Conservation (phyloP, 1,284 basidiomycete species). For the Ceratobasidium sp. region DNA sequence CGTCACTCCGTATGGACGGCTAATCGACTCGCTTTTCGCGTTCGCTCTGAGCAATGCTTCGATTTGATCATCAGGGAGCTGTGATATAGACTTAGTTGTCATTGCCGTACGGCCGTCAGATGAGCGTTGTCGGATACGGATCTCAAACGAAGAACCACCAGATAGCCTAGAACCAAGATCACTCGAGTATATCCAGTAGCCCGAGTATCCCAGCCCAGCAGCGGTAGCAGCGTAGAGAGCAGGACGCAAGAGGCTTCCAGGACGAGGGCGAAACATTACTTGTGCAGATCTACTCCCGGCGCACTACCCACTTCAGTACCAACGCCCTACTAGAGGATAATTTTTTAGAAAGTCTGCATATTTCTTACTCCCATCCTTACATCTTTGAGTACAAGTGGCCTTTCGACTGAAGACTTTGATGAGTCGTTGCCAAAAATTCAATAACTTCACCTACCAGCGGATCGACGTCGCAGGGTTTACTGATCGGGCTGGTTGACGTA, state of each 20-base stretch:
- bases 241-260: slow-evolving; percentile 8
- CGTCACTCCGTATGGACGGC: slow-evolving; percentile 64
- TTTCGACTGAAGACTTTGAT: too few relatives aligned
- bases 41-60: slow-evolving; percentile 72
- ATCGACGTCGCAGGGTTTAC: too few relatives aligned
- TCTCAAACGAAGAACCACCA: slow-evolving; percentile 37
- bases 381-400: too few relatives aligned
- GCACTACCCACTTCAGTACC: background rate
- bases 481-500: too few relatives aligned
- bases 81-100: slow-evolving; percentile 58
- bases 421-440: too few relatives aligned
- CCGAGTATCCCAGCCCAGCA: slow-evolving; percentile 12
- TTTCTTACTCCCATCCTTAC: too few relatives aligned
- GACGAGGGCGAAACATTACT: slow-evolving; percentile 20
- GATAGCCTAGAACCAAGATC: background rate
- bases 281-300: background rate
- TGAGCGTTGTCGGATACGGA: slow-evolving; percentile 42
- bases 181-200: slow-evolving; percentile 18
- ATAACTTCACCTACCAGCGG: too few relatives aligned
- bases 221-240: slow-evolving; percentile 3
- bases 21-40: slow-evolving; percentile 57
- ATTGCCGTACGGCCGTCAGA: slow-evolving; percentile 43
- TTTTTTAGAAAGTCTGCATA: too few relatives aligned
- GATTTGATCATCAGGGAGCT: slow-evolving; percentile 71
- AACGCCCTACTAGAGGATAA: background rate